Evolutionary conservation across 352 stramenopile genomes (phyloP), one percentile per base, ranked within the genome.

Genomic region (Globisporangium polare): DNA sequence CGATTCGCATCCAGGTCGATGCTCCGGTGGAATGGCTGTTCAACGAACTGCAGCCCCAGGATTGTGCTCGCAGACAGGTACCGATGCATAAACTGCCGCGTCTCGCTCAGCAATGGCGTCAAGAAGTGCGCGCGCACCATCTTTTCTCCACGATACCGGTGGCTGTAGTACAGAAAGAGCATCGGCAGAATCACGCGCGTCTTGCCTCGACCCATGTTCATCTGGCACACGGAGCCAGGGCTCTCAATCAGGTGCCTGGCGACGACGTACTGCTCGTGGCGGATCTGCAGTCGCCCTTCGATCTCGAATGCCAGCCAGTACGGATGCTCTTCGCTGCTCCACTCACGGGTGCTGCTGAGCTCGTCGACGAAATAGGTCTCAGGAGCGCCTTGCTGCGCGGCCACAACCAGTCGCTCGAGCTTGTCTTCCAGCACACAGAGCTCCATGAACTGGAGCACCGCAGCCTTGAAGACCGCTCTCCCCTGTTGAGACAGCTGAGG

Each of bases 161-260:
- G 69, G 18, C 55, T 73, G 35, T 69, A 94, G 62, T 93, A 70
- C 6, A 97, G 71, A 17, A 95, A 86, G 1, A 97, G 67, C 86
- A 97, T 95, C 0, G 89, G 89, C 10, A 96, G 53, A 56, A 97
- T 94, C 31, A 97, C 89, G 5, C 77, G 65, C n/a, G 86, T 96
- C 71, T 96, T 95, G n/a, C 89, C 89, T 26, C 83, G 67, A 0
- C 88, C 89, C 86, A 96, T 96, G 60, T 95, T 95, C 6, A 97
- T 72, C 58, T 97, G 86, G 13, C 83, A 89, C 12, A 95, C 78
- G 3, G 80, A 73, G 29, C 82, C 75, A 13, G 76, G 75, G 13
- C 80, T 67, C 9, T 87, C 46, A 37, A 96, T 81, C 22, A 97
- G 64, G 47, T 96, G 82, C n/a, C 75, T 57, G 8, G 83, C 77